Conservation (phyloP, 2,329 filamentous ascomycete genomes). For the Pseudogymnoascus verrucosus region DNA sequence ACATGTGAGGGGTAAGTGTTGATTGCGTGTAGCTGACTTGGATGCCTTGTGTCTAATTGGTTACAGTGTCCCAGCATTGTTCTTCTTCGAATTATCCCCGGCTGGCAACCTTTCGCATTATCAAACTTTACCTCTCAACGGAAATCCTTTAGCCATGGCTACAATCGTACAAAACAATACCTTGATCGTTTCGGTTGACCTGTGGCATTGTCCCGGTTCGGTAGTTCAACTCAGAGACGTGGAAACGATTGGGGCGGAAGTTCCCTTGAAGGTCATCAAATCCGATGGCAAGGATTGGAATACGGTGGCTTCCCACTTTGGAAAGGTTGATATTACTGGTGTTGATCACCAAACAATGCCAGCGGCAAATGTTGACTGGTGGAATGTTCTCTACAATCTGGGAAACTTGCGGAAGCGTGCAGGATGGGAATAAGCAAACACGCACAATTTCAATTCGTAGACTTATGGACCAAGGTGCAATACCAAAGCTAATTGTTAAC, state of each 20-base stretch:
- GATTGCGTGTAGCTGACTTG: neutral
- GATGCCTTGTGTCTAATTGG: conserved; percentile 17
- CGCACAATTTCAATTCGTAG: neutral
- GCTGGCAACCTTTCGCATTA: conserved; percentile 42
- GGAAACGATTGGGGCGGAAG: neutral
- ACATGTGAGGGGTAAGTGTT: conserved; percentile 48
- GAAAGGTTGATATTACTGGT: conserved; percentile 12
- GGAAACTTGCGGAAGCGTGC: conserved; percentile 29
- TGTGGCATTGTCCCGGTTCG: conserved; percentile 42
- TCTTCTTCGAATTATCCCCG: conserved; percentile 51
- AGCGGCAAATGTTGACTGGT: conserved; percentile 28
- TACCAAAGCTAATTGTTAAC: conserved; percentile 5
- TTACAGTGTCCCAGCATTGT: conserved; percentile 50
- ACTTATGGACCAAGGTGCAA: neutral
- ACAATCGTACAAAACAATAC: conserved; percentile 23
- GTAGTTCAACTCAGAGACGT: conserved; percentile 30
- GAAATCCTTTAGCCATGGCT: conserved; percentile 44
- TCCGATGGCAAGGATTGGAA: conserved; percentile 12
- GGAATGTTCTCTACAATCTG: conserved; percentile 32
- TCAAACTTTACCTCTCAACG: conserved; percentile 47
- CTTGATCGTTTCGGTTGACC: conserved; percentile 44
- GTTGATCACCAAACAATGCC: conserved; percentile 20
- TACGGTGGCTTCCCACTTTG: conserved; percentile 6
- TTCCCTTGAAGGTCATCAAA: neutral
- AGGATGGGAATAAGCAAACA: conserved; percentile 16